phyloP scores from a whole-genome alignment of 768 basidiomycete genomes.

The Suillus spraguei region DNA sequence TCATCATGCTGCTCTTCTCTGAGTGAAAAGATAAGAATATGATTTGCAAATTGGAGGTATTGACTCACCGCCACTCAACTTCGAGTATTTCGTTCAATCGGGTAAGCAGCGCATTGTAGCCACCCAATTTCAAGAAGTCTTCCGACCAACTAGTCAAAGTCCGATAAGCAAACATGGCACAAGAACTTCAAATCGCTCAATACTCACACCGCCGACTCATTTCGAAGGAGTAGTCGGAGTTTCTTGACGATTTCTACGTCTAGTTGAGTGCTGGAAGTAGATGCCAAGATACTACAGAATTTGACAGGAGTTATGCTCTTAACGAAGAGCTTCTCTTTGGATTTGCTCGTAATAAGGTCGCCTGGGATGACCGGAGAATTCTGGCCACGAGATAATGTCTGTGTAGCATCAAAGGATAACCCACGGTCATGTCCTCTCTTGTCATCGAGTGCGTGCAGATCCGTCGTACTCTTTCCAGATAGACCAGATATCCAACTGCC shows the following conservation, averaged over 20 bases:
- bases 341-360: slow-evolving; percentile 38
- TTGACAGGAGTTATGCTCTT: slow-evolving; percentile 65
- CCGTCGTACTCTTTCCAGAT: slow-evolving; percentile 33
- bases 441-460: slow-evolving; percentile 27
- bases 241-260: slow-evolving; percentile 91
- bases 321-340: slow-evolving; percentile 54
- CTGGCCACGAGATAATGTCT: slow-evolving; percentile 56
- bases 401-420: slow-evolving; percentile 56
- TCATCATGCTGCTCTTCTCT: slow-evolving; percentile 99
- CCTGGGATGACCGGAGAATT: slow-evolving; percentile 44
- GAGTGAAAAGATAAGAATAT: slow-evolving; percentile 18
- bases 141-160: slow-evolving; percentile 75
- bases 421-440: slow-evolving; percentile 56
- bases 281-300: slow-evolving; percentile 67
- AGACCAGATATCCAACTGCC: slow-evolving; percentile 28
- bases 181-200: background rate
- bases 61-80: slow-evolving; percentile 92
- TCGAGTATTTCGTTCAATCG: slow-evolving; percentile 90
- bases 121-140: slow-evolving; percentile 80
- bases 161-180: slow-evolving; percentile 9
- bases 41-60: background rate
- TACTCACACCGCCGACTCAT: slow-evolving; percentile 83
- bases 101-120: slow-evolving; percentile 82
- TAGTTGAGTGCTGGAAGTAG: slow-evolving; percentile 70
- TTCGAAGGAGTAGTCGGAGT: slow-evolving; percentile 80